These are phyloP conservation scores for Ensete ventricosum DNA, from an alignment of 176 grass and related monocot genomes.

Conservation along the genomic window DNA sequence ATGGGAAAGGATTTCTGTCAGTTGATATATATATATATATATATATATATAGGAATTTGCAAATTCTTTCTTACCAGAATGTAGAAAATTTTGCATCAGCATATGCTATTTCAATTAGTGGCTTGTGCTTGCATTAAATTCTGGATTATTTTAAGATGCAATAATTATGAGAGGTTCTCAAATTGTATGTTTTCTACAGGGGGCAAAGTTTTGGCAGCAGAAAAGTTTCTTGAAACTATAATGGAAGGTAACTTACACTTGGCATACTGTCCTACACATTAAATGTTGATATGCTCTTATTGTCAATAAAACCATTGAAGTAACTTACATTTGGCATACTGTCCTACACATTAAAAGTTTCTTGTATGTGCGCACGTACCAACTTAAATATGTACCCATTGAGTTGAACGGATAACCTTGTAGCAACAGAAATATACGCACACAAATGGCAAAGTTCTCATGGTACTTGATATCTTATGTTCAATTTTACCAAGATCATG, in stretches of 20 bases:
- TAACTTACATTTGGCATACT: not conserved
- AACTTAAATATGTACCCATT: too few relatives aligned
- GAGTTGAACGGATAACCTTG: too few relatives aligned
- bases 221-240: constrained; percentile 79
- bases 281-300: not conserved
- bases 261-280: not conserved
- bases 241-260: constrained; percentile 33
- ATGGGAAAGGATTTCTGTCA: too few relatives aligned
- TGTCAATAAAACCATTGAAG: constrained; percentile 10
- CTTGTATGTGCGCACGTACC: too few relatives aligned
- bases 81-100: too few relatives aligned
- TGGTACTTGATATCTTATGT: too few relatives aligned
- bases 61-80: too few relatives aligned
- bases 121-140: not conserved
- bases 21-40: too few relatives aligned
- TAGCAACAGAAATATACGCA: too few relatives aligned
- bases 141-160: not conserved
- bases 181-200: constrained; percentile 30
- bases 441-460: too few relatives aligned
- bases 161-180: not conserved
- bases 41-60: too few relatives aligned
- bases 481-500: too few relatives aligned
- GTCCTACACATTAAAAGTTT: not conserved
- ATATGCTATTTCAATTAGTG: not conserved
- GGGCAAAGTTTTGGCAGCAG: constrained; percentile 50